phyloP scores from a whole-genome alignment of 192 early-diverging fungal genomes.

The Funneliformis geosporum region DNA sequence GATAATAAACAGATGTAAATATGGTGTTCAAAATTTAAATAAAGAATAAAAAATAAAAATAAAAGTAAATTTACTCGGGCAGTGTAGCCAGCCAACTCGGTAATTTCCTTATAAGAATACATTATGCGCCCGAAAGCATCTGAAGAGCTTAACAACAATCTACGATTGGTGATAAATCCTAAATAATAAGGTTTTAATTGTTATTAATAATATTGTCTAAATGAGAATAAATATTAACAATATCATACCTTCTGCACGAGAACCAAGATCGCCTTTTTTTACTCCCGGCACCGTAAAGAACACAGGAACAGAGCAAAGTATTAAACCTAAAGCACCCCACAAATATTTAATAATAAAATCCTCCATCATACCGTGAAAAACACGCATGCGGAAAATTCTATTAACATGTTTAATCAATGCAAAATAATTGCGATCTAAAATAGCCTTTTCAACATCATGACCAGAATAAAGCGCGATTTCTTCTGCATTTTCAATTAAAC shows the following conservation, averaged over 20 bases:
- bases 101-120: conserved; percentile 94
- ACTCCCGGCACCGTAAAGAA: conserved; percentile 60
- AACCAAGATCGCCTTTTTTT: conserved; percentile 43
- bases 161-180: conserved; percentile 79
- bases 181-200: neutral
- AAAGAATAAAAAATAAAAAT: neutral
- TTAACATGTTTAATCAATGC: conserved; percentile 86
- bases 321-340: conserved; percentile 90
- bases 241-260: conserved; percentile 55
- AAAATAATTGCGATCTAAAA: conserved; percentile 76
- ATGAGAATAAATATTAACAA: neutral
- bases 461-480: conserved; percentile 93
- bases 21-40: neutral
- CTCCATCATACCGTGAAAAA: conserved; percentile 94
- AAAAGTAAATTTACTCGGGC: conserved; percentile 61
- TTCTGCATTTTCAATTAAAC: conserved; percentile 94
- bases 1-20: neutral
- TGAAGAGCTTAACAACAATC: conserved; percentile 72
- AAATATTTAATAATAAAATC: conserved; percentile 99
- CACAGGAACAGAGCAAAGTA: conserved; percentile 85
- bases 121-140: conserved; percentile 84
- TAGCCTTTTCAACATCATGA: conserved; percentile 79
- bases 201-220: neutral
- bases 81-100: conserved; percentile 94
- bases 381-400: conserved; percentile 78